These are phyloP conservation scores for Trichoderma oligosporum DNA, from an alignment of 2,329 filamentous ascomycete species.

Conservation along the genomic window DNA sequence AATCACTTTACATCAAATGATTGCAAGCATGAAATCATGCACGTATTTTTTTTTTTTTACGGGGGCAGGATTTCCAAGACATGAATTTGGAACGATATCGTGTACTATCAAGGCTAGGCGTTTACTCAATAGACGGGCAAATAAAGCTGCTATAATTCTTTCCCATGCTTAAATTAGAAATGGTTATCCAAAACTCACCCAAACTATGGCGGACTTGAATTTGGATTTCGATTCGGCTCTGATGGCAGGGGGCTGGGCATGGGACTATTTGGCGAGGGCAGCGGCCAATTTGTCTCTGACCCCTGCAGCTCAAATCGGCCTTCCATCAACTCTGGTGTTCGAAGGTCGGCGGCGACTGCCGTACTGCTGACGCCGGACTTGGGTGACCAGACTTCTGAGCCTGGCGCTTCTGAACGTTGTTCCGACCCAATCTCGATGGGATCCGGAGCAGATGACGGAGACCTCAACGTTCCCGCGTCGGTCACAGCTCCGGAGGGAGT, in stretches of 20 bases:
- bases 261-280: slow-evolving; percentile 1
- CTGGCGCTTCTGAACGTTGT: neutral
- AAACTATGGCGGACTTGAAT: neutral
- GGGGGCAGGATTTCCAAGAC: neutral
- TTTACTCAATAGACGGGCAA: slow-evolving; percentile 27
- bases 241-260: neutral
- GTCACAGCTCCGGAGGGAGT: slow-evolving; percentile 43
- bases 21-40: slow-evolving; percentile 10
- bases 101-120: slow-evolving; percentile 31
- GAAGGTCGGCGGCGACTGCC: slow-evolving; percentile 22
- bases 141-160: neutral
- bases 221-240: neutral
- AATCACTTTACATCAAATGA: neutral
- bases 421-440: slow-evolving; percentile 54
- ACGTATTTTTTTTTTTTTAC: neutral
- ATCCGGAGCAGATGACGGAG: slow-evolving; percentile 22
- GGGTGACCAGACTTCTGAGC: slow-evolving; percentile 21
- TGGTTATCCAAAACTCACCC: neutral
- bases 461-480: slow-evolving; percentile 25
- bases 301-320: slow-evolving; percentile 9
- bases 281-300: slow-evolving; percentile 13
- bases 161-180: neutral
- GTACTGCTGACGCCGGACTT: slow-evolving; percentile 23
- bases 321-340: slow-evolving; percentile 1
- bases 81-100: slow-evolving; percentile 26